Percentiles rank a stretch among this genome's conserved stretches.
Evolutionary conservation across 768 basidiomycete species (phyloP).

Genomic region (Trametes cubensis): DNA sequence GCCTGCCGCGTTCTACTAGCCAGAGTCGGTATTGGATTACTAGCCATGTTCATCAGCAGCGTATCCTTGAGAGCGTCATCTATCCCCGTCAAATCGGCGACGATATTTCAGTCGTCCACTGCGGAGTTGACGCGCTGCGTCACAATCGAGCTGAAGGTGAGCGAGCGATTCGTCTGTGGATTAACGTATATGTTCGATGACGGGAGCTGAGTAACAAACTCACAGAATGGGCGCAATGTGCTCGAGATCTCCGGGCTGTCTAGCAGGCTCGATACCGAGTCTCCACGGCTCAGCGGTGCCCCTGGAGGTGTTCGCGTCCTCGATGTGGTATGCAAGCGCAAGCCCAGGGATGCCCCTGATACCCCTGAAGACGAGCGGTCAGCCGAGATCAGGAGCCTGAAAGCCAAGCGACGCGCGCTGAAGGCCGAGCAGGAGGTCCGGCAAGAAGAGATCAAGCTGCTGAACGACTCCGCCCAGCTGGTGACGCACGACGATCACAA

Average conservation of each 20-base stretch:
- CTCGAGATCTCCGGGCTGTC: slow-evolving; percentile 54
- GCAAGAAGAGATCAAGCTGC: slow-evolving; percentile 45
- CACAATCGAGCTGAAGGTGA: slow-evolving; percentile 50
- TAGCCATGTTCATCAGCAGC: not conserved
- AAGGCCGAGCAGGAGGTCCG: slow-evolving; percentile 43
- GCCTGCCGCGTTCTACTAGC: too few relatives aligned
- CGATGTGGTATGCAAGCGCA: slow-evolving; percentile 55
- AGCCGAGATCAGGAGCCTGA: slow-evolving; percentile 35
- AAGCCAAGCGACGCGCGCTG: slow-evolving; percentile 40
- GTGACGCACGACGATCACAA: slow-evolving; percentile 46
- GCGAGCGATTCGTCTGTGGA: slow-evolving; percentile 26
- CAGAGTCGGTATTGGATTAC: too few relatives aligned
- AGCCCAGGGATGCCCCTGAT: slow-evolving; percentile 21
- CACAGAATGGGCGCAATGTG: slow-evolving; percentile 55
- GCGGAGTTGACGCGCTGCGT: slow-evolving; percentile 61
- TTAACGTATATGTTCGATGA: not conserved
- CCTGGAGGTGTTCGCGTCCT: slow-evolving; percentile 48
- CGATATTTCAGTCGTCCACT: slow-evolving; percentile 56
- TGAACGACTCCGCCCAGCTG: slow-evolving; percentile 48
- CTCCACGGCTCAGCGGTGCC: slow-evolving; percentile 55
- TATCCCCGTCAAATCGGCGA: slow-evolving; percentile 54
- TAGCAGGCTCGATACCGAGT: slow-evolving; percentile 51
- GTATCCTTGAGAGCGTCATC: slow-evolving; percentile 29
- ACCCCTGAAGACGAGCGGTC: slow-evolving; percentile 41
- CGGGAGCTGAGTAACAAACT: not conserved